Base-by-base conservation (phyloP, 495 filamentous ascomycete genomes). In the Penicillium paxilli region DNA sequence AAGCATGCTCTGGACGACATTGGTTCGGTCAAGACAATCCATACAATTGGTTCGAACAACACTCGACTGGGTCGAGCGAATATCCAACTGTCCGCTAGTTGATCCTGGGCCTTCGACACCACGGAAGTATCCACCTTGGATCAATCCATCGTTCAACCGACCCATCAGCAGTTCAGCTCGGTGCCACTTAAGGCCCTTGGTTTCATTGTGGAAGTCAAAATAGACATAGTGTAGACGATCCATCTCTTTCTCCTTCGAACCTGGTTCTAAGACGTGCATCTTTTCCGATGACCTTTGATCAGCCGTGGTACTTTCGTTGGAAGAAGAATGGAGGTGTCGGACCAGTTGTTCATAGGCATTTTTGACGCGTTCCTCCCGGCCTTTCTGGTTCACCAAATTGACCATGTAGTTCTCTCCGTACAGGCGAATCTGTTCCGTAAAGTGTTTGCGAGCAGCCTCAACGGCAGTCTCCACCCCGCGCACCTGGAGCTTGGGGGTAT, bases 141-240 rank as follows among this genome's bases (percentile, higher is more conserved):
- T 63, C 2, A 98, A 76, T 14, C 84, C 85, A 22, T 88, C 82
- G 23, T 82, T 79, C 33, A 98, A 74, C 49, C 88, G 85, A 62
- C 96, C 87, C 59, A 98, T 78, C 4, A 98, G 82, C 30, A 95
- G 69, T 71, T 92, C 85, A 2, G 92, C 92, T 17, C 91, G 89
- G 66, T 98, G 88, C 92, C 93, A 96, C 62, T 89, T 83, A 25
- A 98, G 76, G 23, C 90, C 91, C 70, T 94, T 96, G 24, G 95
- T 98, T 72, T 98, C 94, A 65, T 89, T 92, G 74, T 98, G 94
- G 69, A 92, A 98, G 75, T 98, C 95, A 59, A 98, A 98, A 76
- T 98, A 98, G 51, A 97, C 71, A 65, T 98, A 98, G 64, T 98
- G 91, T 14, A 98, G 75, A 25, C 84, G 84, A 66, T 97, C 91